A percentile compares a stretch with the other conserved stretches of the same genome.
Evolutionary conservation across 2,329 filamentous ascomycete species (phyloP).

Genomic region (Botrytis pseudocinerea): DNA sequence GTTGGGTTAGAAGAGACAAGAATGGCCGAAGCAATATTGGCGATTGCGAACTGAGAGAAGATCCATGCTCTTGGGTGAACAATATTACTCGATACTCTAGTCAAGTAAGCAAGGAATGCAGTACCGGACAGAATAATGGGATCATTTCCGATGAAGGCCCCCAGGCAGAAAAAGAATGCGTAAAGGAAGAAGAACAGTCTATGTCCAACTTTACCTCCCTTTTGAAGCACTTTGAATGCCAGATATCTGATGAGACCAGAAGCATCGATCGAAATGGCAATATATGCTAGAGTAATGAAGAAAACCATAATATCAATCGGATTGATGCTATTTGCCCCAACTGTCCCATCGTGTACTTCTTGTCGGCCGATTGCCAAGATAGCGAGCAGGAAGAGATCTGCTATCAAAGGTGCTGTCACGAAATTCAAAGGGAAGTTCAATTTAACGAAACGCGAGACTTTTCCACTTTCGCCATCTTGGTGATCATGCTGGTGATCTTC

Average conservation of each 20-base stretch:
- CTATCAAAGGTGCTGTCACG: conserved; percentile 68
- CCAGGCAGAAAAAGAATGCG: conserved; percentile 67
- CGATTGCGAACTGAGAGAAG: conserved; percentile 68
- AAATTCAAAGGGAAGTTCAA: conserved; percentile 67
- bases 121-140: conserved; percentile 75
- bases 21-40: conserved; percentile 73
- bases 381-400: conserved; percentile 69
- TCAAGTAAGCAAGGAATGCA: conserved; percentile 76
- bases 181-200: conserved; percentile 73
- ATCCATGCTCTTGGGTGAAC: conserved; percentile 72
- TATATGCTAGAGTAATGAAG: conserved; percentile 73
- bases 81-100: conserved; percentile 71
- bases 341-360: conserved; percentile 68
- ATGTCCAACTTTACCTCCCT: conserved; percentile 66
- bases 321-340: conserved; percentile 64
- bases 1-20: conserved; percentile 78
- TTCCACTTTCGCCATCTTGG: conserved; percentile 36
- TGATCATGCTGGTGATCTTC: conserved; percentile 32
- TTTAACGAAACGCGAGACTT: conserved; percentile 48
- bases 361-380: conserved; percentile 65
- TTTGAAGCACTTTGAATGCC: conserved; percentile 69
- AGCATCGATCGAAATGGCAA: conserved; percentile 75
- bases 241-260: conserved; percentile 70
- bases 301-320: conserved; percentile 75
- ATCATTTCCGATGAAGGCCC: conserved; percentile 72